phyloP scores from a whole-genome alignment of 2,329 filamentous ascomycete species.

The Cladosporium sp. region DNA sequence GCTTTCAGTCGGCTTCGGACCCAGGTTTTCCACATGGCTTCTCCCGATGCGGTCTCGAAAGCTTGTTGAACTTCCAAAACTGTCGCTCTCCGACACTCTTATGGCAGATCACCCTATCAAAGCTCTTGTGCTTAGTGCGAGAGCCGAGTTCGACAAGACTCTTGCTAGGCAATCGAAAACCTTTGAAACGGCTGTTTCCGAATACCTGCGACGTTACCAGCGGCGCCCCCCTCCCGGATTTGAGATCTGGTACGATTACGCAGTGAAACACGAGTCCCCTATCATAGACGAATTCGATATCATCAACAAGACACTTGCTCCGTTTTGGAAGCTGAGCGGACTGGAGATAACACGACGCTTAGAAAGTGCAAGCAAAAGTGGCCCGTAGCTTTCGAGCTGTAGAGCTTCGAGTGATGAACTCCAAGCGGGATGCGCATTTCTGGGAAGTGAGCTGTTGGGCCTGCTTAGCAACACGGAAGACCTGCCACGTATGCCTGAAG shows the following conservation, averaged over 20 bases:
- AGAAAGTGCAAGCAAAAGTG: too few relatives aligned
- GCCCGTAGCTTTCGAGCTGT: too few relatives aligned
- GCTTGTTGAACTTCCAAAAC: too few relatives aligned
- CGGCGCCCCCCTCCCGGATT: neutral
- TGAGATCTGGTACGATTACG: neutral
- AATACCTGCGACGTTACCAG: neutral
- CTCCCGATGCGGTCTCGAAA: too few relatives aligned
- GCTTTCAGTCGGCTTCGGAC: too few relatives aligned
- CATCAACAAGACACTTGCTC: neutral
- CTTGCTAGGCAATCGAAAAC: neutral
- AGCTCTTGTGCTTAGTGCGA: too few relatives aligned
- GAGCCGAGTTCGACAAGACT: too few relatives aligned
- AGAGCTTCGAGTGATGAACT: too few relatives aligned
- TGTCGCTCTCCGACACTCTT: too few relatives aligned
- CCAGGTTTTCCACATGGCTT: too few relatives aligned
- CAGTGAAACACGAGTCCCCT: neutral
- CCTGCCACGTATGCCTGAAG: constrained; percentile 36
- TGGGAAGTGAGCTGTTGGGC: neutral
- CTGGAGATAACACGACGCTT: neutral
- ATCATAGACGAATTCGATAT: neutral
- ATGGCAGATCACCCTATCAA: too few relatives aligned
- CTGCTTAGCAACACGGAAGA: constrained; percentile 12
- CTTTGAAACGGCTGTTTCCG: neutral
- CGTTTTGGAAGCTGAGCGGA: neutral
- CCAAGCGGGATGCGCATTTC: neutral